These are phyloP conservation scores for Backusella liffmaniae DNA, from an alignment of 192 early-diverging fungal genomes.

Conservation along the genomic window DNA sequence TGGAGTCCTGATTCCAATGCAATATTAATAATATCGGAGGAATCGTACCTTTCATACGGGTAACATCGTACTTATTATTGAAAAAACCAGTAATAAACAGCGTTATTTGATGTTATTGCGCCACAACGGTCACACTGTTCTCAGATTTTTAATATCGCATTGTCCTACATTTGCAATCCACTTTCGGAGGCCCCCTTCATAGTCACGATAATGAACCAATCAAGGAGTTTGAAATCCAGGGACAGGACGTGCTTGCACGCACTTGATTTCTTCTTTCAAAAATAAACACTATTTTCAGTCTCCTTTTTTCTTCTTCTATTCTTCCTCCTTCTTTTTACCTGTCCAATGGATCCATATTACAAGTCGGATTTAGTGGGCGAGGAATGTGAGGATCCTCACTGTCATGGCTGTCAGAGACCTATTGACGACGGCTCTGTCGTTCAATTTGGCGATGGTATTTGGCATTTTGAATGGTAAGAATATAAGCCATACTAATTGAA, in stretches of 20 bases:
- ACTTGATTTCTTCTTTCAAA: not conserved
- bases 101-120: too few species aligned
- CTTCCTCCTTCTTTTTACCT: not conserved
- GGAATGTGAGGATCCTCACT: slow-evolving; percentile 49
- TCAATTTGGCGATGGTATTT: slow-evolving; percentile 81
- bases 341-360: slow-evolving; percentile 18
- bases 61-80: too few species aligned
- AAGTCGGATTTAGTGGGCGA: slow-evolving; percentile 16
- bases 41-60: too few species aligned
- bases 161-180: not conserved
- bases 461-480: slow-evolving; percentile 83
- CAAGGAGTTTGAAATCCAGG: not conserved
- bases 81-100: too few species aligned
- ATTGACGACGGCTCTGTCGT: slow-evolving; percentile 81
- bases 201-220: not conserved
- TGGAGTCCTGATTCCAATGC: too few species aligned
- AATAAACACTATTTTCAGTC: not conserved
- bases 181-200: not conserved
- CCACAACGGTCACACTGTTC: too few species aligned
- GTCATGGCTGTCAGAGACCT: slow-evolving; percentile 64
- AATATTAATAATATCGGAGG: too few species aligned
- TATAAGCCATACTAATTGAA: not conserved
- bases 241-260: not conserved
- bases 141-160: too few species aligned
- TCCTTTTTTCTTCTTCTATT: not conserved